These are phyloP conservation scores for Leccinum incarnatum DNA, from an alignment of 768 basidiomycete species.

Conservation along the genomic window DNA sequence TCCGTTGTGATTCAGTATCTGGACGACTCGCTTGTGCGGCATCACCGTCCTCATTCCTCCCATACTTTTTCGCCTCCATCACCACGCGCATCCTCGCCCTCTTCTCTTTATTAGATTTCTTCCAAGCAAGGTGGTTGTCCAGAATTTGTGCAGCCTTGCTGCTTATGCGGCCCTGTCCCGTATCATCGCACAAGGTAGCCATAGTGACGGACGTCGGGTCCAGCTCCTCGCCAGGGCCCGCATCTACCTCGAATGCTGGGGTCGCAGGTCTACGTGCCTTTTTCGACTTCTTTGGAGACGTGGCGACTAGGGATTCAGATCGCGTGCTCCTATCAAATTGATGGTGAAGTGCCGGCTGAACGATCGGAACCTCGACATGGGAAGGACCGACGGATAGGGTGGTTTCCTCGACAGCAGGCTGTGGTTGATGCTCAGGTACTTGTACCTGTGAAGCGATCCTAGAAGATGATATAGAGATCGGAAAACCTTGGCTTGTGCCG, in stretches of 20 bases:
- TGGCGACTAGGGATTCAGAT: constrained; percentile 14
- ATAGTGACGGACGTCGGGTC: constrained; percentile 85
- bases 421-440: not conserved
- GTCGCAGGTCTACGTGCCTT: constrained; percentile 44
- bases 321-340: constrained; percentile 21
- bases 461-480: constrained; percentile 21
- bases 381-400: not conserved
- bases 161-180: constrained; percentile 75
- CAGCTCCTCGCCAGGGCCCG: constrained; percentile 70
- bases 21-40: constrained; percentile 20
- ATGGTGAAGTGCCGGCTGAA: constrained; percentile 6
- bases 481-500: constrained; percentile 14
- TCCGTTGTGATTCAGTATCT: constrained; percentile 10
- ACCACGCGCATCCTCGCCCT: constrained; percentile 56
- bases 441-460: constrained; percentile 5
- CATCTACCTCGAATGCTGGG: constrained; percentile 55
- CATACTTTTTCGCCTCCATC: constrained; percentile 78
- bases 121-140: constrained; percentile 71
- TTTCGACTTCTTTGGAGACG: constrained; percentile 34
- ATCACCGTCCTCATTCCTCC: constrained; percentile 50
- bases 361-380: constrained; percentile 18
- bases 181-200: constrained; percentile 76
- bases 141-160: constrained; percentile 72
- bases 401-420: not conserved
- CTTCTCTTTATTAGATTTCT: constrained; percentile 63